Percentiles rank a stretch among this genome's conserved stretches.
These are phyloP conservation scores for Geosmithia flava DNA, from an alignment of 2,329 filamentous ascomycete species.

Conservation along the genomic window DNA sequence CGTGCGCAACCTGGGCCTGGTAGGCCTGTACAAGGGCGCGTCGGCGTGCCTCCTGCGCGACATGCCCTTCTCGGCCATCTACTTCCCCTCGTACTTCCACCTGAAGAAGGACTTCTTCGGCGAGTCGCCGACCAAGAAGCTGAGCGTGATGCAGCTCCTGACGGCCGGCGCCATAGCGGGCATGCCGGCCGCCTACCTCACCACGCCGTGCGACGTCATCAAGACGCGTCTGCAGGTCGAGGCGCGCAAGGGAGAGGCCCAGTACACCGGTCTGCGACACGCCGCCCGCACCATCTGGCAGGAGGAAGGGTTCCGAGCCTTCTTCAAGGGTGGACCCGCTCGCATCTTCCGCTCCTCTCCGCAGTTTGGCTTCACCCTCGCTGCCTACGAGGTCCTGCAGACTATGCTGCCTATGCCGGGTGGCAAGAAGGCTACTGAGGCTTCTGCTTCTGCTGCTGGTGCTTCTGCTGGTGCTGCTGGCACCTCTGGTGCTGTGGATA, in stretches of 20 bases:
- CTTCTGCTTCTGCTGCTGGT: slow-evolving; percentile 33
- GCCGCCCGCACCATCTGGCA: slow-evolving; percentile 71
- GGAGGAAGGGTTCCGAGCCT: slow-evolving; percentile 89
- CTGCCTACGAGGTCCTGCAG: slow-evolving; percentile 88
- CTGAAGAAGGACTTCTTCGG: slow-evolving; percentile 91
- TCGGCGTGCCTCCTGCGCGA: slow-evolving; percentile 90
- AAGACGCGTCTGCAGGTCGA: slow-evolving; percentile 98
- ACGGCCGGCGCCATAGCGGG: slow-evolving; percentile 89
- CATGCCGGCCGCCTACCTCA: slow-evolving; percentile 88
- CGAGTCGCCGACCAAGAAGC: slow-evolving; percentile 74
- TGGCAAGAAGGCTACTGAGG: slow-evolving; percentile 30
- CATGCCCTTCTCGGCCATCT: slow-evolving; percentile 96
- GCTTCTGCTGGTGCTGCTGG: slow-evolving; percentile 45
- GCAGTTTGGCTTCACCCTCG: slow-evolving; percentile 95
- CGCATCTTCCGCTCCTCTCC: slow-evolving; percentile 91
- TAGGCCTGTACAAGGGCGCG: slow-evolving; percentile 94
- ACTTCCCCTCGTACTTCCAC: slow-evolving; percentile 95
- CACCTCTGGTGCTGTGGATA: slow-evolving; percentile 16
- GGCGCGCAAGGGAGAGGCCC: slow-evolving; percentile 84
- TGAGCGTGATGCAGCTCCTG: slow-evolving; percentile 81
- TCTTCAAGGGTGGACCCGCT: slow-evolving; percentile 97
- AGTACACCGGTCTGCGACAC: slow-evolving; percentile 79
- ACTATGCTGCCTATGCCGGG: slow-evolving; percentile 63
- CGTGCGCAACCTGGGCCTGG: slow-evolving; percentile 82
- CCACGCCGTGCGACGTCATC: slow-evolving; percentile 96